Evolutionary conservation across 106 monocot genomes (phyloP).

Genomic region (Apostasia ramifera): DNA sequence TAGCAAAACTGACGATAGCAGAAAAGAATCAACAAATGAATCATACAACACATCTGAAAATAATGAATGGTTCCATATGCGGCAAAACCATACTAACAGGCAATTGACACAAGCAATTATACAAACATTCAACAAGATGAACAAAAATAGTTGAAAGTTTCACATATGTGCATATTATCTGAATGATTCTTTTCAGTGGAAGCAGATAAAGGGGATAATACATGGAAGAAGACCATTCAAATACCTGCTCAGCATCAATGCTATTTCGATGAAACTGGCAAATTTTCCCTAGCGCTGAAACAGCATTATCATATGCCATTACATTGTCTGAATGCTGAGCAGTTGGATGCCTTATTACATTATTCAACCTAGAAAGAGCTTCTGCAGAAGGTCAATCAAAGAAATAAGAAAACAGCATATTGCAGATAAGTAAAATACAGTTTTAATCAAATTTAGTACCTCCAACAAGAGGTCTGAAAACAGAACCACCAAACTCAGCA

Average conservation of each 20-base stretch:
- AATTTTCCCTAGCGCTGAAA: constrained; percentile 91
- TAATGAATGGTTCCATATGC: too few species aligned
- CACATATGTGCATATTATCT: too few species aligned
- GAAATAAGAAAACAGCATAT: background rate
- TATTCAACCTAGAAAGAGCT: constrained; percentile 78
- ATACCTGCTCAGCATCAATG: constrained; percentile 85
- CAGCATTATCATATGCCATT: constrained; percentile 97
- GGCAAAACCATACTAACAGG: too few species aligned
- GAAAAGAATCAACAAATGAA: too few species aligned
- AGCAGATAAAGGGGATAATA: too few species aligned
- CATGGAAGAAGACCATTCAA: background rate
- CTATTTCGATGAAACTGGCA: constrained; percentile 72
- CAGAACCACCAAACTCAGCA: constrained; percentile 85
- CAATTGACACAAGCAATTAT: too few species aligned
- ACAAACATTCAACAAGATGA: too few species aligned
- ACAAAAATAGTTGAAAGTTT: too few species aligned
- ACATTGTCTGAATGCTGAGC: constrained; percentile 65
- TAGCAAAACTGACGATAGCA: too few species aligned
- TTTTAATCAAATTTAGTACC: constrained; percentile 26
- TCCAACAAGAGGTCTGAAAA: constrained; percentile 86
- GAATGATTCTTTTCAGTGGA: too few species aligned
- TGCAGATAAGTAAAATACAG: background rate
- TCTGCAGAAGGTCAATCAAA: constrained; percentile 37
- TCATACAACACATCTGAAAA: too few species aligned
- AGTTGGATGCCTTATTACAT: constrained; percentile 70